Evolutionary conservation across 441 rosid species (phyloP).

Genomic region (Isatis lusitanica): DNA sequence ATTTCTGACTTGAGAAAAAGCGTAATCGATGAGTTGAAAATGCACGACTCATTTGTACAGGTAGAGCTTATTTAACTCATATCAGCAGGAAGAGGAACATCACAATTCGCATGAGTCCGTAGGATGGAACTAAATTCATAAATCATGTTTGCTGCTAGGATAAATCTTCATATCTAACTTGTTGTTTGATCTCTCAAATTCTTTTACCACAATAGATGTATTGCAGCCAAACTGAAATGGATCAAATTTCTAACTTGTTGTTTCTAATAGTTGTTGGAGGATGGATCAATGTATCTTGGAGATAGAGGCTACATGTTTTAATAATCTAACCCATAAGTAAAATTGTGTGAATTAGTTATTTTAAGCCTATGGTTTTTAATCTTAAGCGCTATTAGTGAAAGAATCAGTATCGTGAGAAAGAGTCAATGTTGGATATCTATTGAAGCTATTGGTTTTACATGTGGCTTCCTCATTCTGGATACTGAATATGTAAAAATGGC

Average conservation of each 20-base stretch:
- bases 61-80: conserved; percentile 33
- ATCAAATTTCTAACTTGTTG: neutral
- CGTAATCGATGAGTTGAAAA: conserved; percentile 42
- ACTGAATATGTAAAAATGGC: neutral
- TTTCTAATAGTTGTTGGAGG: neutral
- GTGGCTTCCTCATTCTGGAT: neutral
- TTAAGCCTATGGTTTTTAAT: neutral
- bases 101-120: neutral
- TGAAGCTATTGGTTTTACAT: neutral
- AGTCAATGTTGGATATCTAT: neutral
- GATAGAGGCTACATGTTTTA: neutral
- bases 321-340: neutral
- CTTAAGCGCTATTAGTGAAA: neutral
- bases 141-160: neutral
- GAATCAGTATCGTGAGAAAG: neutral
- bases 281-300: neutral
- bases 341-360: neutral
- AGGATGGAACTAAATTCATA: neutral
- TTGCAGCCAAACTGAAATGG: neutral
- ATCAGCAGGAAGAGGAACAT: neutral
- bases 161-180: neutral
- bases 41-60: conserved; percentile 41
- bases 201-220: neutral
- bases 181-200: neutral
- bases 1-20: conserved; percentile 49